phyloP scores from a whole-genome alignment of 164 flowering plant species.

The Vitis labrusca region DNA sequence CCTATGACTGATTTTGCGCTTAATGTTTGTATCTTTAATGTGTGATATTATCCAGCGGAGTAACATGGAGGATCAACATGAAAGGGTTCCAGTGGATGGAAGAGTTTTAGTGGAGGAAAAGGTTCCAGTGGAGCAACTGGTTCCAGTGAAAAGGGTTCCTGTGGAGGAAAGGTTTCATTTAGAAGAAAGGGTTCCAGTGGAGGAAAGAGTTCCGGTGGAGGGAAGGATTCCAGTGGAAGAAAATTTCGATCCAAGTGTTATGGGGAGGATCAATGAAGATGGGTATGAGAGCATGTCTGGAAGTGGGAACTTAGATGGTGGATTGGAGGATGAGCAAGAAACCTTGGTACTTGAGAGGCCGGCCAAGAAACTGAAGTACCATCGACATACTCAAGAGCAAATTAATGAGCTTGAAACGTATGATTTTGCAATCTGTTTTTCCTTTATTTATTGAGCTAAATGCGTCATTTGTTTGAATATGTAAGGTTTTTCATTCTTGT shows the following conservation, averaged over 20 bases:
- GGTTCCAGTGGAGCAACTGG: no score
- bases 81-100: no score
- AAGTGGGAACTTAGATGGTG: slow-evolving; percentile 45
- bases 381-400: slow-evolving; percentile 58
- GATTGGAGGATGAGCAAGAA: slow-evolving; percentile 42
- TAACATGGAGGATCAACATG: slow-evolving; percentile 25
- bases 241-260: slow-evolving; percentile 19
- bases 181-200: no score
- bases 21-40: not conserved
- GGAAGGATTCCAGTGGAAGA: slow-evolving; percentile 27
- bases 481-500: no score
- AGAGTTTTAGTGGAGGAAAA: no score
- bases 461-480: not conserved
- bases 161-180: no score
- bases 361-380: slow-evolving; percentile 44
- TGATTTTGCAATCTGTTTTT: not conserved
- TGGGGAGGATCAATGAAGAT: slow-evolving; percentile 36
- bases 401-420: slow-evolving; percentile 68
- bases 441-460: not conserved
- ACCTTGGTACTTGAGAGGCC: slow-evolving; percentile 10
- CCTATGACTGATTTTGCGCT: not conserved
- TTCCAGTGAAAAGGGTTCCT: no score
- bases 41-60: slow-evolving; percentile 18
- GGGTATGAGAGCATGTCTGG: slow-evolving; percentile 47
- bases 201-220: slow-evolving; percentile 7